These are phyloP conservation scores for Nannochloropsis gaditana DNA, from an alignment of 108 stramenopile species.

Conservation along the genomic window DNA sequence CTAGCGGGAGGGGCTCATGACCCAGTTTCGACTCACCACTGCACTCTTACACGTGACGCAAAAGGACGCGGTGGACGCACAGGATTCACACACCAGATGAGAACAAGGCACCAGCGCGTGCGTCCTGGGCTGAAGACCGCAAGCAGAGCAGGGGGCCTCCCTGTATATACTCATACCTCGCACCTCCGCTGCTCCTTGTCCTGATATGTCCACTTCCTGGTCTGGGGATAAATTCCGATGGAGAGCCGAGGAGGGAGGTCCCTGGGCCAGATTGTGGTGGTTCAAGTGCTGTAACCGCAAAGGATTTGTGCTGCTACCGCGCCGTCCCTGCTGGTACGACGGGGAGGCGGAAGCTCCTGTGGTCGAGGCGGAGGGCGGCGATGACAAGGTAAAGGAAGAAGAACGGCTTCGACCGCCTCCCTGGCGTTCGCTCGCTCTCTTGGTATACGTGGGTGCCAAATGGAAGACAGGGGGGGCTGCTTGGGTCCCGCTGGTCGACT, in stretches of 20 bases:
- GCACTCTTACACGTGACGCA: neutral
- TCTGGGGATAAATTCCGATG: neutral
- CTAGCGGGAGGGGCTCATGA: neutral
- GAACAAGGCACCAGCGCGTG: neutral
- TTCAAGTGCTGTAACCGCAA: slow-evolving; percentile 12
- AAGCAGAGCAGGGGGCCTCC: slow-evolving; percentile 1
- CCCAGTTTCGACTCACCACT: neutral
- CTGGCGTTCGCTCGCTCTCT: neutral
- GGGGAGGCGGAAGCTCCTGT: neutral
- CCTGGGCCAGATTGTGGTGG: neutral
- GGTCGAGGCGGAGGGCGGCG: neutral
- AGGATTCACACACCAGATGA: neutral
- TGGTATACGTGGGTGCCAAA: neutral
- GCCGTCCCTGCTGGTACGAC: neutral
- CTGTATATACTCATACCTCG: neutral
- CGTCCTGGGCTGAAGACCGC: neutral
- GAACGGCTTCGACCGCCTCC: neutral
- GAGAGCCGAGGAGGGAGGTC: neutral
- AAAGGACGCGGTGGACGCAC: neutral
- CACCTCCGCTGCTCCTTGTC: slow-evolving; percentile 16
- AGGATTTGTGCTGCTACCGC: neutral
- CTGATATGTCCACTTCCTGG: neutral
- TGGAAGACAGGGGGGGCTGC: neutral
- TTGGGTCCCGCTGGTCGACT: neutral
- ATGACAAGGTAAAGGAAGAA: neutral